A percentile compares a stretch with the other conserved stretches of the same genome.
phyloP scores from a whole-genome alignment of 495 filamentous ascomycete species.

The Platismatia glauca region DNA sequence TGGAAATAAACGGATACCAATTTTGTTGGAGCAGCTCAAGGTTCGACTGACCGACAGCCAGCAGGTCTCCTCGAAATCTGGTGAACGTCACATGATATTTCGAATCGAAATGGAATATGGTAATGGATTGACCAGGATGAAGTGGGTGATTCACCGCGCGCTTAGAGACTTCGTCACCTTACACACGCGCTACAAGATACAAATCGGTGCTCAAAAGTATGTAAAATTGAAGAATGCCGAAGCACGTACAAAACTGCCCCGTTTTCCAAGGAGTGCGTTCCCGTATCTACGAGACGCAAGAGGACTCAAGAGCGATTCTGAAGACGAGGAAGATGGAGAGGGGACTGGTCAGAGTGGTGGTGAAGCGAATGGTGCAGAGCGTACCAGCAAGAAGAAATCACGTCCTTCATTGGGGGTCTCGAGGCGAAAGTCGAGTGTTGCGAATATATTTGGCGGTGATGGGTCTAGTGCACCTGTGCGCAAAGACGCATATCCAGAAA shows the following conservation, averaged over 20 bases:
- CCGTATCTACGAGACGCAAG: slow-evolving; percentile 79
- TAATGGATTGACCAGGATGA: slow-evolving; percentile 90
- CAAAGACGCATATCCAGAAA: slow-evolving; percentile 51
- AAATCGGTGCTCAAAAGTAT: slow-evolving; percentile 70
- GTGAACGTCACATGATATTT: slow-evolving; percentile 78
- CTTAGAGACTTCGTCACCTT: slow-evolving; percentile 87
- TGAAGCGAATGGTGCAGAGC: slow-evolving; percentile 50
- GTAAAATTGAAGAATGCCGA: slow-evolving; percentile 50
- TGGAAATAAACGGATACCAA: slow-evolving; percentile 86
- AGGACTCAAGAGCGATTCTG: slow-evolving; percentile 70
- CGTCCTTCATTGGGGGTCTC: slow-evolving; percentile 50
- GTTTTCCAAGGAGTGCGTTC: slow-evolving; percentile 84
- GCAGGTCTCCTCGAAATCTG: slow-evolving; percentile 49
- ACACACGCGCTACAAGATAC: slow-evolving; percentile 83
- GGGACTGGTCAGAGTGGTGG: slow-evolving; percentile 50
- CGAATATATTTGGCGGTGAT: slow-evolving; percentile 38
- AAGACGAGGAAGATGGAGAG: slow-evolving; percentile 59
- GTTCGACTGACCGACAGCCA: slow-evolving; percentile 71
- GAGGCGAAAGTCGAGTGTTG: slow-evolving; percentile 49
- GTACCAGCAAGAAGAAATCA: slow-evolving; percentile 47
- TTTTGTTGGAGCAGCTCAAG: slow-evolving; percentile 91
- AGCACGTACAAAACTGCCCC: slow-evolving; percentile 61
- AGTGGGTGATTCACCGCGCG: slow-evolving; percentile 85
- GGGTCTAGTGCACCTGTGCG: slow-evolving; percentile 25
- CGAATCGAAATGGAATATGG: slow-evolving; percentile 94